Conservation (phyloP, 257 asterid genomes). For the Haberlea rhodopensis region DNA sequence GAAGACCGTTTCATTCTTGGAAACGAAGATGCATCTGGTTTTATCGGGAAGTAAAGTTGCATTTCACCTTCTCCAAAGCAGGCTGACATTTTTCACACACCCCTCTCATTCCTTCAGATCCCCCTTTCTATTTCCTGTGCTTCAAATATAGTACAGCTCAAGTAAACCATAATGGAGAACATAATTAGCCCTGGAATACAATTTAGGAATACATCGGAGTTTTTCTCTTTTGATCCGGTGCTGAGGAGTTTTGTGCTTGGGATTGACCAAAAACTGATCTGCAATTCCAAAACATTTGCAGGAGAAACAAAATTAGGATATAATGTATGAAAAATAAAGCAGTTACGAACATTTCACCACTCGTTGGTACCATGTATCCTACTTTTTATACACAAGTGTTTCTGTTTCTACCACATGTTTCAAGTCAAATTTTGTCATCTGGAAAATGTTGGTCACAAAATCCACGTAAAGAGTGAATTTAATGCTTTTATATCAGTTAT, state of each 20-base stretch:
- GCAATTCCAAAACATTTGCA: constrained; percentile 23
- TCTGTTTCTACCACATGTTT: not conserved
- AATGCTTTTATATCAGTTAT: not conserved
- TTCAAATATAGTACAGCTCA: not conserved
- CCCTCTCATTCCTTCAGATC: too few relatives aligned
- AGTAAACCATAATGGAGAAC: constrained; percentile 3
- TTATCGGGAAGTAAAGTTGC: too few relatives aligned
- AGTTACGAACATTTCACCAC: not conserved
- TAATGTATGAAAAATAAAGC: not conserved
- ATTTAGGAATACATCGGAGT: constrained; percentile 32
- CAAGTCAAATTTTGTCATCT: not conserved
- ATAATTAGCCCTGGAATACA: not conserved
- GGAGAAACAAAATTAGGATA: not conserved
- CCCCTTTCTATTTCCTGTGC: too few relatives aligned
- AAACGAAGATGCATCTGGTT: too few relatives aligned
- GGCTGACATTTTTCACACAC: too few relatives aligned
- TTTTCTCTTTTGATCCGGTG: constrained; percentile 41
- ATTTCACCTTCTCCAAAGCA: too few relatives aligned
- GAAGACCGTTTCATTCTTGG: too few relatives aligned
- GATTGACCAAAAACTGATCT: constrained; percentile 73
- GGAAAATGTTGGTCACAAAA: too few relatives aligned
- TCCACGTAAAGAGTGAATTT: too few relatives aligned
- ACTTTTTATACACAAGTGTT: not conserved
- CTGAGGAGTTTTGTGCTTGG: constrained; percentile 46
- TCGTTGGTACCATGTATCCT: not conserved